Conservation (phyloP, 192 early-diverging fungal species). For the Podila epigama region DNA sequence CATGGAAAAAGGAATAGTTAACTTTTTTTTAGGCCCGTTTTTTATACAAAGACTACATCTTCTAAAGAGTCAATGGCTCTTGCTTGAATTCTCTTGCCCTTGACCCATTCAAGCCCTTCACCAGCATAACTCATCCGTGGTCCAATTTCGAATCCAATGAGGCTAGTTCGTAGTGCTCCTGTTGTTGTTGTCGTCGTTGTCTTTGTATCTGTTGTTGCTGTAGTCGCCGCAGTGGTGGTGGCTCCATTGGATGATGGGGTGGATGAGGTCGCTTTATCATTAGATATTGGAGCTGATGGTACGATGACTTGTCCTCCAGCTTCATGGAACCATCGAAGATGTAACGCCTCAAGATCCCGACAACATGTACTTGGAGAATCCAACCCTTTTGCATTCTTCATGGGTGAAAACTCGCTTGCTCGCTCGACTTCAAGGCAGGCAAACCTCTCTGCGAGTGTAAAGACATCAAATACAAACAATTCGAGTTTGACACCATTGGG, state of each 20-base stretch:
- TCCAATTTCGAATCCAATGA: slow-evolving; percentile 79
- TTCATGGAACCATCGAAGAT: slow-evolving; percentile 73
- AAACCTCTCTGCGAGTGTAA: slow-evolving; percentile 77
- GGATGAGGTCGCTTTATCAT: too few species aligned
- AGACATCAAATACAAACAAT: slow-evolving; percentile 96
- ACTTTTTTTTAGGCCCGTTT: too few species aligned
- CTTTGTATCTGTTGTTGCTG: too few species aligned
- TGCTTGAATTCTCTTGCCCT: slow-evolving; percentile 58
- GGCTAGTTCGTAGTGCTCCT: too few species aligned
- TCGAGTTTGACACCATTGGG: slow-evolving; percentile 93
- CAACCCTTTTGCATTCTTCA: slow-evolving; percentile 87
- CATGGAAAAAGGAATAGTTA: too few species aligned
- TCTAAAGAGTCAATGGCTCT: slow-evolving; percentile 2
- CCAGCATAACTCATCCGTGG: slow-evolving; percentile 85
- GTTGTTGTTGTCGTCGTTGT: too few species aligned
- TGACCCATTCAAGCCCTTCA: slow-evolving; percentile 81
- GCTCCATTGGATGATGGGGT: too few species aligned
- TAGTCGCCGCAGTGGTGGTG: too few species aligned
- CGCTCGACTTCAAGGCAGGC: slow-evolving; percentile 87
- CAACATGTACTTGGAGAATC: slow-evolving; percentile 90
- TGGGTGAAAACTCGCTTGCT: slow-evolving; percentile 88
- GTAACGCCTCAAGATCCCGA: slow-evolving; percentile 77
- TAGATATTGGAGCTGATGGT: too few species aligned
- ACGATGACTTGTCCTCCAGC: slow-evolving; percentile 76
- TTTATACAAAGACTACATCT: too few species aligned